phyloP scores from a whole-genome alignment of 768 basidiomycete species.

The Filobasidium wieringae region DNA sequence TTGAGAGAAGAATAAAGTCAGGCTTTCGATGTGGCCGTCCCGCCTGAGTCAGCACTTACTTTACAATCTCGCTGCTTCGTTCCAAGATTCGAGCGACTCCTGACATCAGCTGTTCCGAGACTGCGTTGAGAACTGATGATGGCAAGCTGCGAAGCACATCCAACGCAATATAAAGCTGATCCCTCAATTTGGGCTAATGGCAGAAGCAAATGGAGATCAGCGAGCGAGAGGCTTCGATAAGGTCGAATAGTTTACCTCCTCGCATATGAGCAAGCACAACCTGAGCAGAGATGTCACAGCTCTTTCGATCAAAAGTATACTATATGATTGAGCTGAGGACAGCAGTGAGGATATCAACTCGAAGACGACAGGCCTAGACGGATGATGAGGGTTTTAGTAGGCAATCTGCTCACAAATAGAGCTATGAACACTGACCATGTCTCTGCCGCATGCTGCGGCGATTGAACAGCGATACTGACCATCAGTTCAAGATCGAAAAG shows the following conservation, averaged over 20 bases:
- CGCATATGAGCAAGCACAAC: slow-evolving; percentile 69
- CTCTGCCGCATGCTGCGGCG: slow-evolving; percentile 67
- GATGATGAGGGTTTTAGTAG: neutral
- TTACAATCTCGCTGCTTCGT: slow-evolving; percentile 59
- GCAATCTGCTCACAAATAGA: neutral
- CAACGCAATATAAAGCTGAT: slow-evolving; percentile 88
- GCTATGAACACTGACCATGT: slow-evolving; percentile 54
- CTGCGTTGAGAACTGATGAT: slow-evolving; percentile 58
- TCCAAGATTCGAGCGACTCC: slow-evolving; percentile 71
- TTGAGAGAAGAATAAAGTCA: slow-evolving; percentile 25
- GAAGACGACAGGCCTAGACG: slow-evolving; percentile 78
- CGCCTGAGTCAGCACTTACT: slow-evolving; percentile 40
- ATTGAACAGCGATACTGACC: slow-evolving; percentile 73
- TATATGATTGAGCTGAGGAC: slow-evolving; percentile 64
- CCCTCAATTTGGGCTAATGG: slow-evolving; percentile 61
- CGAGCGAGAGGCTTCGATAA: neutral
- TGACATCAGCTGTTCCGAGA: slow-evolving; percentile 78
- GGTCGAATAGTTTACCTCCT: slow-evolving; percentile 48
- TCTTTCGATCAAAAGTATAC: slow-evolving; percentile 80
- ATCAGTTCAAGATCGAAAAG: slow-evolving; percentile 90
- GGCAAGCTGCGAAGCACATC: slow-evolving; percentile 78
- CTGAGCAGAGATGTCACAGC: slow-evolving; percentile 80
- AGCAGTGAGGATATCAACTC: slow-evolving; percentile 80
- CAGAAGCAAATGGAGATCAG: neutral
- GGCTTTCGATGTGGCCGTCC: neutral